Percentiles rank a stretch among this genome's conserved stretches.
phyloP scores from a whole-genome alignment of 345 rosid species.

The Ceriops decandra region DNA sequence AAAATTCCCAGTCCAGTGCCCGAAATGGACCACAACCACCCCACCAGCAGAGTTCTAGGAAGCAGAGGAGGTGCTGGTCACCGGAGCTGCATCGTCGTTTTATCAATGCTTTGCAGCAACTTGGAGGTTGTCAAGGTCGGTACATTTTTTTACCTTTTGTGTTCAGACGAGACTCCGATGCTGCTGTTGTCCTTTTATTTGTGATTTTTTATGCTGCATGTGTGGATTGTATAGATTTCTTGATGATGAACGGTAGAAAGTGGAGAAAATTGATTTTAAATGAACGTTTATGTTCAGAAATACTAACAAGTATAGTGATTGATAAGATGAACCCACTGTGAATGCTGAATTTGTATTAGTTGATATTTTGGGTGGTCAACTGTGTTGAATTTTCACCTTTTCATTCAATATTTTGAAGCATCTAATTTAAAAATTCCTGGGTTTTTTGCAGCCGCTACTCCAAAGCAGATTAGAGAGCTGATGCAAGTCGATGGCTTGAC shows the following conservation, averaged over 20 bases:
- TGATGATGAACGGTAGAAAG: not conserved
- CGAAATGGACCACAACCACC: slow-evolving; percentile 36
- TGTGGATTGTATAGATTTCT: not conserved
- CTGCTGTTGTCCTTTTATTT: not conserved
- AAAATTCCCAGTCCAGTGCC: slow-evolving; percentile 32
- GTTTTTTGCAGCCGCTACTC: slow-evolving; percentile 78
- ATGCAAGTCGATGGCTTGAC: slow-evolving; percentile 96
- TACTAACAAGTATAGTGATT: no score
- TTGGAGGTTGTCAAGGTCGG: slow-evolving; percentile 89
- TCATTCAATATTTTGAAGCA: slow-evolving; percentile 1
- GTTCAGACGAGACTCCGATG: not conserved
- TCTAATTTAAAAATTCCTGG: slow-evolving; percentile 5
- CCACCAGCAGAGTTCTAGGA: slow-evolving; percentile 58
- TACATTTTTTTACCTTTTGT: not conserved
- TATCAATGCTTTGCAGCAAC: slow-evolving; percentile 74
- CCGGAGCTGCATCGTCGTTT: slow-evolving; percentile 84
- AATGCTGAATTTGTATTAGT: not conserved
- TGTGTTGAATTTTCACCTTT: slow-evolving; percentile 1
- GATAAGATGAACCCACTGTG: not conserved
- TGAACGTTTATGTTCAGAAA: not conserved
- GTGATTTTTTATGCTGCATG: not conserved
- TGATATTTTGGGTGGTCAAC: not conserved
- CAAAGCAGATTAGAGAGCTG: slow-evolving; percentile 92
- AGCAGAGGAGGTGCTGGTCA: slow-evolving; percentile 97
- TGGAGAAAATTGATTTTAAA: not conserved